phyloP scores from a whole-genome alignment of 2,329 filamentous ascomycete species.

The Aureobasidium lini region DNA sequence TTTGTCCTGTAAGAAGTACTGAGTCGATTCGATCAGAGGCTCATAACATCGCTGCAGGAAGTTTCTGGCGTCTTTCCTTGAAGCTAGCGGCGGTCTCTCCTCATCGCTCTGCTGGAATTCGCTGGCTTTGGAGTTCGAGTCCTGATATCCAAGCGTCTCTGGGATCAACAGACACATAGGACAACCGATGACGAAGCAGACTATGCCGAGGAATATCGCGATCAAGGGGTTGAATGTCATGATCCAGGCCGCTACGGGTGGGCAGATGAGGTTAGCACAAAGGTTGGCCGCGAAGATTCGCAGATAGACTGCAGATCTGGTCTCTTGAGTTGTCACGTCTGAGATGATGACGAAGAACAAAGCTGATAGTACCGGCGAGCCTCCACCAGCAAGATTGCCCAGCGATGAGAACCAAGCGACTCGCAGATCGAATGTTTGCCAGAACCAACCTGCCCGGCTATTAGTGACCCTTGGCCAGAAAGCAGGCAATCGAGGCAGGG shows the following conservation, averaged over 20 bases:
- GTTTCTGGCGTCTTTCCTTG: neutral
- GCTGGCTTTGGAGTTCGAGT: neutral
- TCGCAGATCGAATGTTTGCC: conserved; percentile 27
- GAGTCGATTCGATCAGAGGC: conserved; percentile 15
- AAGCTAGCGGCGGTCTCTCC: neutral
- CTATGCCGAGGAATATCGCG: conserved; percentile 22
- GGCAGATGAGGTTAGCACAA: conserved; percentile 23
- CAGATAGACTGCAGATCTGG: conserved; percentile 25
- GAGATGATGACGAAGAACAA: conserved; percentile 25
- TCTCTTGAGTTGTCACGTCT: conserved; percentile 25
- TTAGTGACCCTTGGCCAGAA: neutral
- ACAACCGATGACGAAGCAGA: conserved; percentile 16
- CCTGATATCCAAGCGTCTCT: conserved; percentile 27
- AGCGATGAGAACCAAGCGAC: conserved; percentile 26
- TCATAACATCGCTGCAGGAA: neutral
- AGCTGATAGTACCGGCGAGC: conserved; percentile 20
- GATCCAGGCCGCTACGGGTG: conserved; percentile 27
- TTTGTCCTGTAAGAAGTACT: conserved; percentile 26
- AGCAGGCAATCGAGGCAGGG: too few relatives aligned
- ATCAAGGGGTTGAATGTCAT: conserved; percentile 30
- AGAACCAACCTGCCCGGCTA: conserved; percentile 23
- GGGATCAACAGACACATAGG: conserved; percentile 22
- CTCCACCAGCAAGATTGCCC: conserved; percentile 26
- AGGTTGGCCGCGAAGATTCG: conserved; percentile 24
- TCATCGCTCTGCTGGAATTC: neutral